Conservation (phyloP, 2,329 filamentous ascomycete species). For the Rutstroemia sp. region DNA sequence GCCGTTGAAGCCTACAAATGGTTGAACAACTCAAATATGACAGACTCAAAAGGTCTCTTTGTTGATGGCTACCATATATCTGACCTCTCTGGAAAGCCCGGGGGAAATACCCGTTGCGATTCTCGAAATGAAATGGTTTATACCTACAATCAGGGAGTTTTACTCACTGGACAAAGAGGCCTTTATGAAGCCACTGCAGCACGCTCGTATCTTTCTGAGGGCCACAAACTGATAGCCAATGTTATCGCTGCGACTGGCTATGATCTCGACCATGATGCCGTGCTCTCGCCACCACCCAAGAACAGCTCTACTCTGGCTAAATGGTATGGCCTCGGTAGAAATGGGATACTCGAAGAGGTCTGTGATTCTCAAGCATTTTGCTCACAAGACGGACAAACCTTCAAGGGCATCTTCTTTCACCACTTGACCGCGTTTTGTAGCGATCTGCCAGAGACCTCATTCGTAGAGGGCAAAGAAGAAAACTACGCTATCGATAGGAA, state of each 20-base stretch:
- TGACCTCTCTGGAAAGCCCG: conserved; percentile 44
- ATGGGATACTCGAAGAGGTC: conserved; percentile 74
- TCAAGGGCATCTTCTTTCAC: conserved; percentile 94
- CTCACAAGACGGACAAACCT: conserved; percentile 78
- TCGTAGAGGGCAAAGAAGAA: conserved; percentile 20
- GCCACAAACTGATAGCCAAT: conserved; percentile 65
- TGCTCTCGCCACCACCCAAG: background rate
- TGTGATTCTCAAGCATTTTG: conserved; percentile 72
- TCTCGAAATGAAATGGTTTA: conserved; percentile 81
- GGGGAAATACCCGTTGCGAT: conserved; percentile 67
- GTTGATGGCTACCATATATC: conserved; percentile 84
- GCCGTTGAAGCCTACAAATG: conserved; percentile 75
- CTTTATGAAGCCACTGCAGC: conserved; percentile 74
- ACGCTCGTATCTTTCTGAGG: conserved; percentile 66
- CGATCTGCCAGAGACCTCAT: conserved; percentile 40
- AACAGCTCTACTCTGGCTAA: conserved; percentile 14
- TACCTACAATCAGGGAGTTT: conserved; percentile 91
- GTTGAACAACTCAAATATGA: conserved; percentile 77
- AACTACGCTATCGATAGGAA: conserved; percentile 13
- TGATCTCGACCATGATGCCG: conserved; percentile 34
- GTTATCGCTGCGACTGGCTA: conserved; percentile 78
- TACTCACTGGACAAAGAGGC: conserved; percentile 73
- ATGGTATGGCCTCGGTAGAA: conserved; percentile 71
- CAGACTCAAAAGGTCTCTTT: conserved; percentile 65
- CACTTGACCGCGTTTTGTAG: conserved; percentile 75